Conservation (phyloP, 2,329 filamentous ascomycete genomes). For the Biscogniauxia sp. region DNA sequence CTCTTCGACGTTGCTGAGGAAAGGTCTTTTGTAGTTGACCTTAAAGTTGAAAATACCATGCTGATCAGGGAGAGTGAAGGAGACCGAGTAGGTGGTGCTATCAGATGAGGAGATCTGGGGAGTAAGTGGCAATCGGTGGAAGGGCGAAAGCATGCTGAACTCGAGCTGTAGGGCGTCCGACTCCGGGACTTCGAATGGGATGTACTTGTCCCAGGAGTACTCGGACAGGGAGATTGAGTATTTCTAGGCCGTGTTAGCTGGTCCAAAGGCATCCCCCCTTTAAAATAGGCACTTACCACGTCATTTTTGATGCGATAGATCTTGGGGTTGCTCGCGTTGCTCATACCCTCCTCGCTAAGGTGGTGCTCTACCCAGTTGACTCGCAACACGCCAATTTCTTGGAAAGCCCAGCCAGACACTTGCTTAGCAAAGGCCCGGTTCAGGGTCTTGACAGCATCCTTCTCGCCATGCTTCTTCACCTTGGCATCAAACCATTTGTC, state of each 20-base stretch:
- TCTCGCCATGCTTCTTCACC: constrained; percentile 59
- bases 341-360: constrained; percentile 52
- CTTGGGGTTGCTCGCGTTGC: constrained; percentile 68
- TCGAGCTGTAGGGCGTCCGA: constrained; percentile 85
- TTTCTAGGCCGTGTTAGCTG: constrained; percentile 50
- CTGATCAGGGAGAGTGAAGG: constrained; percentile 88
- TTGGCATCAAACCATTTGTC: constrained; percentile 85
- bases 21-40: constrained; percentile 95
- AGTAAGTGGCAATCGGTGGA: constrained; percentile 78
- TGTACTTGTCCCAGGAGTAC: constrained; percentile 71
- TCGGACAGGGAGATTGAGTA: constrained; percentile 90
- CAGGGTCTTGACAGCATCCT: constrained; percentile 58
- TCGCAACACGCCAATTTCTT: constrained; percentile 85
- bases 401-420: constrained; percentile 92
- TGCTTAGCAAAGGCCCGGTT: constrained; percentile 86
- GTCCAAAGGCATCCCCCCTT: background rate
- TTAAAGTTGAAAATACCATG: constrained; percentile 99
- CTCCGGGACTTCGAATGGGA: constrained; percentile 67
- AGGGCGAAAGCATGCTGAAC: constrained; percentile 97
- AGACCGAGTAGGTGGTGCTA: constrained; percentile 68
- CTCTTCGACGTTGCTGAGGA: constrained; percentile 85
- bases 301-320: constrained; percentile 97
- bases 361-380: constrained; percentile 82
- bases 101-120: constrained; percentile 58
- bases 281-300: constrained; percentile 64